Evolutionary conservation across 164 flowering plant species (phyloP).

Genomic region (Annona cherimola): DNA sequence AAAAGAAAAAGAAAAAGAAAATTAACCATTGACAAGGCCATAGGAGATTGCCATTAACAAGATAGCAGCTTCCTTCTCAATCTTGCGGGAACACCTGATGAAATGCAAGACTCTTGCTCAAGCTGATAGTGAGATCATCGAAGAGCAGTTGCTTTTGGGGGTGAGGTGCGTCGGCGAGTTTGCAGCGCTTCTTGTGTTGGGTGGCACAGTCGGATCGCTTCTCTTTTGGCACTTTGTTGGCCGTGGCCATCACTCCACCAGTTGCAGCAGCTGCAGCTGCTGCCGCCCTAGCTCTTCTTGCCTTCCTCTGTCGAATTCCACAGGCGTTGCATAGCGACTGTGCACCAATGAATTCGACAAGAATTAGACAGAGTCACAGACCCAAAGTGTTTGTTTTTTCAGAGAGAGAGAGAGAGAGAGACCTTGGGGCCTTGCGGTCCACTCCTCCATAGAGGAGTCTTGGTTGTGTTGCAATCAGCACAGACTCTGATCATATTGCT

Average conservation of each 20-base stretch:
- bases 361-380: background rate
- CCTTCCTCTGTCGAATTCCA: conserved; percentile 84
- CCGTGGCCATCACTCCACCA: conserved; percentile 15
- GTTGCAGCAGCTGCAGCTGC: conserved; percentile 46
- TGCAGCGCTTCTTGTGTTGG: conserved; percentile 49
- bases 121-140: conserved; percentile 47
- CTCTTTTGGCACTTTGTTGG: conserved; percentile 24
- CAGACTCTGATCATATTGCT: conserved; percentile 48
- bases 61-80: conserved; percentile 87
- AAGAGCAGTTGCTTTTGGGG: conserved; percentile 37
- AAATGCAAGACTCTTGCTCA: conserved; percentile 49
- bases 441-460: conserved; percentile 41
- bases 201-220: conserved; percentile 25
- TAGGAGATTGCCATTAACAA: conserved; percentile 87
- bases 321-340: conserved; percentile 92
- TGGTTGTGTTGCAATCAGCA: conserved; percentile 38
- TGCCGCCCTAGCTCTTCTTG: conserved; percentile 62
- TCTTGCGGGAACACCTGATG: conserved; percentile 80
- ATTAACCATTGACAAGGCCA: conserved; percentile 65
- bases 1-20: background rate
- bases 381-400: background rate
- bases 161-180: conserved; percentile 11
- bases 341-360: conserved; percentile 17
- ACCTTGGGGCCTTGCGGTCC: conserved; percentile 80
- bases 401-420: background rate